Base-by-base conservation (phyloP, 345 rosid genomes). In the Mercurialis annua region DNA sequence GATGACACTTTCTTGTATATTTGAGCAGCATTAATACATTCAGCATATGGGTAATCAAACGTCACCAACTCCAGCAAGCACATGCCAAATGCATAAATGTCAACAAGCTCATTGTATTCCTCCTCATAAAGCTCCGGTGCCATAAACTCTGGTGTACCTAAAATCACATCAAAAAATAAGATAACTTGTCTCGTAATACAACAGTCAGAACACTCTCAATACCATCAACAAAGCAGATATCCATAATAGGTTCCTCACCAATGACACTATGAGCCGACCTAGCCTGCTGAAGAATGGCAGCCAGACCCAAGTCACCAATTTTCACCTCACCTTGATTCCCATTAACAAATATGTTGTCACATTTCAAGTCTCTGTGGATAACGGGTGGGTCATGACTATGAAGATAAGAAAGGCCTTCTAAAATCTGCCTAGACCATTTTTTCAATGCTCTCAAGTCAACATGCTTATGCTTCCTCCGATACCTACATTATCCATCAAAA, bases 101-200 rank as follows among this genome's bases (percentile, higher is more conserved):
- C 79, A 40, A 76, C 79, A 62, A 76, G 75, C 53, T 76, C 79
- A 66, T 76, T 76, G 69, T 76, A 76, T 49, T 76, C 75, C 72
- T 76, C 79, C 61, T 76, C 79, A 10, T 76, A 76, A 48, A 76
- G 79, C 68, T 76, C 79, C 1, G 79, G 79, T 29, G 79, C 79
- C 79, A 76, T 76, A 62, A 76, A 76, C 55, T 76, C 79, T 6
- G 79, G 79, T 11, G 79, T 76, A 50, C 79, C 79, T 76, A 53
- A 9, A 40, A 27, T 52, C 54, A 14, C 49, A 30, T 29, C 5
- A 54, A 34, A 27, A 49, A 67, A 20, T 1, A 6, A 42, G 34
- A 56, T 27, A 40, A 24, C 11, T 4, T 7, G 15, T 2, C 34
- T 7, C 1, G 38, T 27, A 40, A 0, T 14, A 24, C 38, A 50